Evolutionary conservation across 1,139 yeast genomes (phyloP).

Genomic region (Pichia sp.): DNA sequence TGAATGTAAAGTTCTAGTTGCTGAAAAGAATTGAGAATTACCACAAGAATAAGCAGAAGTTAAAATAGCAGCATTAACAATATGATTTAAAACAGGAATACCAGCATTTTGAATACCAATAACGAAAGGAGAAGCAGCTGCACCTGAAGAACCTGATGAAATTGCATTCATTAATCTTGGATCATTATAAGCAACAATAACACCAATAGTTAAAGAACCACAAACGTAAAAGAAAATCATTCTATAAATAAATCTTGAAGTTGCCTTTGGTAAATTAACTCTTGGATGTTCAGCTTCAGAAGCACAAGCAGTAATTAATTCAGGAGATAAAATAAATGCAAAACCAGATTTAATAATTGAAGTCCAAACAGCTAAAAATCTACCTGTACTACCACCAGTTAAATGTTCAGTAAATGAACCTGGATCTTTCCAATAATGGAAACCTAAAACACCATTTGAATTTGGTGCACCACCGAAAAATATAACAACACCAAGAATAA

Average conservation of each 20-base stretch:
- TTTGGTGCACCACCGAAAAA: conserved; percentile 39
- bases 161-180: conserved; percentile 15
- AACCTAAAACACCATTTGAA: conserved; percentile 33
- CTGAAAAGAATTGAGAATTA: conserved; percentile 35
- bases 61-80: conserved; percentile 37
- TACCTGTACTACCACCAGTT: conserved; percentile 53
- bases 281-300: conserved; percentile 43
- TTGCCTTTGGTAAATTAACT: conserved; percentile 40
- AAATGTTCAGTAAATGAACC: conserved; percentile 35
- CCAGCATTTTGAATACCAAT: conserved; percentile 40
- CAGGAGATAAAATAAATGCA: conserved; percentile 46
- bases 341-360: conserved; percentile 69
- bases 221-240: conserved; percentile 42
- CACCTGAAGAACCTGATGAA: conserved; percentile 21
- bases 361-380: conserved; percentile 64
- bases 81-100: conserved; percentile 32
- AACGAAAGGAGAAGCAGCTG: conserved; percentile 46
- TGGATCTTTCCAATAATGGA: conserved; percentile 33
- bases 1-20: conserved; percentile 35
- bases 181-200: conserved; percentile 19
- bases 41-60: conserved; percentile 40
- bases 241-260: conserved; percentile 40
- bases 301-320: conserved; percentile 33
- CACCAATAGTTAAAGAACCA: conserved; percentile 43
- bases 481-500: conserved; percentile 31